These are phyloP conservation scores for Aspergillus novofumigatus DNA, from an alignment of 2,329 filamentous ascomycete genomes.

Conservation along the genomic window DNA sequence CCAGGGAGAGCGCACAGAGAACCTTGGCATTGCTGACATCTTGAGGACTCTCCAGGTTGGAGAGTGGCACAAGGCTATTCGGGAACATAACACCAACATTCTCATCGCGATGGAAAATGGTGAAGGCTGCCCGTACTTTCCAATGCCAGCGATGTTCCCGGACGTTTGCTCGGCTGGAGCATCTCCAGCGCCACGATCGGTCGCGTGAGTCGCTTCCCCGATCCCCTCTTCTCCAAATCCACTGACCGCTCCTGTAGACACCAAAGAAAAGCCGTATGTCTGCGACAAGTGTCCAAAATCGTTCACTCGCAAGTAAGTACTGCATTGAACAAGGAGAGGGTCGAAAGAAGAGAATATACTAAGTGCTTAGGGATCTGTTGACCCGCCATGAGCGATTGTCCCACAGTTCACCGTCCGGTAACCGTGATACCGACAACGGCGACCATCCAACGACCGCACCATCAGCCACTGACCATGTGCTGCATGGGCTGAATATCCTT, in stretches of 20 bases:
- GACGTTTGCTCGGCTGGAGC: constrained; percentile 31
- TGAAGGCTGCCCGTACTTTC: constrained; percentile 17
- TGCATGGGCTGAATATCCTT: constrained; percentile 26
- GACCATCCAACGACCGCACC: constrained; percentile 8
- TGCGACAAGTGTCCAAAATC: constrained; percentile 30
- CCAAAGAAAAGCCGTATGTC: constrained; percentile 32
- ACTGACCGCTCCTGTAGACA: constrained; percentile 22
- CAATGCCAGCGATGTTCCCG: constrained; percentile 29
- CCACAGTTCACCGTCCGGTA: constrained; percentile 17
- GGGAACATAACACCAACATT: neutral
- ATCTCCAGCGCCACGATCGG: constrained; percentile 34
- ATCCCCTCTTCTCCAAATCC: neutral
- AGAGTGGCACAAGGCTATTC: neutral
- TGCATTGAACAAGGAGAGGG: neutral
- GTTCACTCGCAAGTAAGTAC: constrained; percentile 30
- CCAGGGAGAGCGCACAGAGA: neutral
- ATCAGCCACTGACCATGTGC: constrained; percentile 16
- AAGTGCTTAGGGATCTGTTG: constrained; percentile 23
- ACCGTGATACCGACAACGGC: neutral
- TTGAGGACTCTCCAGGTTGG: neutral
- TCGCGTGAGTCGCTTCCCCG: constrained; percentile 23
- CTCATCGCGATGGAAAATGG: constrained; percentile 10
- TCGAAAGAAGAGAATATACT: neutral
- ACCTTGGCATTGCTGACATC: neutral
- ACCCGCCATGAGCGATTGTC: constrained; percentile 29